Conservation (phyloP, 306 rosid genomes). For the Casuarina equisetifolia region DNA sequence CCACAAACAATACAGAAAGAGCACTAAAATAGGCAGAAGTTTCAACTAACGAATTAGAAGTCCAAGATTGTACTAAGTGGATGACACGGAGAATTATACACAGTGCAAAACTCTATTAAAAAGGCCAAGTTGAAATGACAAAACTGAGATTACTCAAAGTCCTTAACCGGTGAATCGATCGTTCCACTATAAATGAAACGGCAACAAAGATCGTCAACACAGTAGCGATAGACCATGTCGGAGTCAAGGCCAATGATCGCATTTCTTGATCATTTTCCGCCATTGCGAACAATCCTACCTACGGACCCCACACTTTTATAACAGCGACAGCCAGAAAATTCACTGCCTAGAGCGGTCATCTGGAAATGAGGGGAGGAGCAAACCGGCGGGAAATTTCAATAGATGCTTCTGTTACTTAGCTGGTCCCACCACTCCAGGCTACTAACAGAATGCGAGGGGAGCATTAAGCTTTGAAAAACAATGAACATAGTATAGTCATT, state of each 20-base stretch:
- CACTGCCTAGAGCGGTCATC: slow-evolving; percentile 1
- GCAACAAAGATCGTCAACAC: slow-evolving; percentile 85
- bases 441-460: too few relatives aligned
- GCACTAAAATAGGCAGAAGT: neutral
- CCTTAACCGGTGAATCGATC: slow-evolving; percentile 74
- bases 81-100: neutral
- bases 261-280: slow-evolving; percentile 49
- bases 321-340: neutral
- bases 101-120: neutral
- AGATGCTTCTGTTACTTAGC: too few relatives aligned
- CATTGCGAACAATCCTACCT: slow-evolving; percentile 48
- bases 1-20: neutral
- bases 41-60: neutral
- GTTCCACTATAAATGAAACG: slow-evolving; percentile 90
- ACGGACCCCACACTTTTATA: slow-evolving; percentile 21
- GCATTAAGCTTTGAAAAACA: too few relatives aligned
- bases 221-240: slow-evolving; percentile 97
- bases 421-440: too few relatives aligned
- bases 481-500: too few relatives aligned
- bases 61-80: neutral
- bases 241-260: slow-evolving; percentile 94
- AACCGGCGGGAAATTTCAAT: too few relatives aligned
- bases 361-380: too few relatives aligned
- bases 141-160: slow-evolving; percentile 34
- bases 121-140: neutral